These are phyloP conservation scores for Epichloe hybrida DNA, from an alignment of 2,329 filamentous ascomycete species.

Conservation along the genomic window DNA sequence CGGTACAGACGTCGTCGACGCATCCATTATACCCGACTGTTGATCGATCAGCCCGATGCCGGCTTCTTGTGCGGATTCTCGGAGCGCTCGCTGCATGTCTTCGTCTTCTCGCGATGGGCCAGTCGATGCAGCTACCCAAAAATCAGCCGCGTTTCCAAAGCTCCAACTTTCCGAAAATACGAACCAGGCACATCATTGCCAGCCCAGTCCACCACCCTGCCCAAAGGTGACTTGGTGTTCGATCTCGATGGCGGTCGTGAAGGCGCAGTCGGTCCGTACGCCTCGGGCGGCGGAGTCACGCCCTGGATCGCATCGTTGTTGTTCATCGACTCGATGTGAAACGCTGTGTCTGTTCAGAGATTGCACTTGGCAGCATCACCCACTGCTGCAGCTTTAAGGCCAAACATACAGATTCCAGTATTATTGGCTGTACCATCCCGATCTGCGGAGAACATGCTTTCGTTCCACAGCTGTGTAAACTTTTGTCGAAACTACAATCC, in stretches of 20 bases:
- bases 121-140: slow-evolving; percentile 13
- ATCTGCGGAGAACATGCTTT: slow-evolving; percentile 36
- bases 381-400: not conserved
- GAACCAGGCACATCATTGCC: slow-evolving; percentile 28
- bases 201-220: slow-evolving; percentile 36
- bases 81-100: slow-evolving; percentile 42
- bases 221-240: slow-evolving; percentile 42
- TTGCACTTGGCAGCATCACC: not conserved
- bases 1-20: slow-evolving; percentile 20
- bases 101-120: slow-evolving; percentile 34
- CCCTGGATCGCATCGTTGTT: slow-evolving; percentile 30
- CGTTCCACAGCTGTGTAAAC: slow-evolving; percentile 39
- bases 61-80: slow-evolving; percentile 40
- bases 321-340: slow-evolving; percentile 41
- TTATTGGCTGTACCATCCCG: slow-evolving; percentile 34
- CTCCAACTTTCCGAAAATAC: not conserved
- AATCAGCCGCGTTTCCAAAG: not conserved
- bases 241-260: slow-evolving; percentile 50
- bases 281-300: slow-evolving; percentile 25
- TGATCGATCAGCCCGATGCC: slow-evolving; percentile 30
- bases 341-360: slow-evolving; percentile 24
- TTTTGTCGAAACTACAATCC: slow-evolving; percentile 28
- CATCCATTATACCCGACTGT: slow-evolving; percentile 35
- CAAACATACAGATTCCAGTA: slow-evolving; percentile 29
- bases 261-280: slow-evolving; percentile 32